Percentiles rank a stretch among this genome's conserved stretches.
phyloP scores from a whole-genome alignment of 352 stramenopile genomes.

The Globisporangium takayamanum region DNA sequence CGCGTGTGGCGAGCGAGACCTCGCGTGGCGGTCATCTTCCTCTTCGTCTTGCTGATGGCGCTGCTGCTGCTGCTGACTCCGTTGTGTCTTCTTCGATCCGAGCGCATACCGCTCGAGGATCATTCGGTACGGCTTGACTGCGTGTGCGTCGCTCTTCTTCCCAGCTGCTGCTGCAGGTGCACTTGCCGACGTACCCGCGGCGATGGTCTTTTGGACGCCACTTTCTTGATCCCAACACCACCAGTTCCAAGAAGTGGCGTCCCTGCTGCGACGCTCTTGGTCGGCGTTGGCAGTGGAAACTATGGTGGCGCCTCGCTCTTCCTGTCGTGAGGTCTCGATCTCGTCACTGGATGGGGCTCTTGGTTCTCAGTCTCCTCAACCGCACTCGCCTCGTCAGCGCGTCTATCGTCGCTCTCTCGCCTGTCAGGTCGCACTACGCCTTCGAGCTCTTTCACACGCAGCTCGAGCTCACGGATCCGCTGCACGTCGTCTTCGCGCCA shows the following conservation, averaged over 20 bases:
- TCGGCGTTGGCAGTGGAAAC: too few species aligned
- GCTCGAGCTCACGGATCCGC: constrained; percentile 46
- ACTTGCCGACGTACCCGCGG: neutral
- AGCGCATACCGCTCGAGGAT: constrained; percentile 36
- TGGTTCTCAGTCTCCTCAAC: too few species aligned
- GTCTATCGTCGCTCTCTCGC: too few species aligned
- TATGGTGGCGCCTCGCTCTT: too few species aligned
- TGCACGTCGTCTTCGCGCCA: constrained; percentile 55
- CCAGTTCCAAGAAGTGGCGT: too few species aligned
- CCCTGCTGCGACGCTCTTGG: too few species aligned
- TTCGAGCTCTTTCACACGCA: constrained; percentile 37
- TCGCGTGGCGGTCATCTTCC: neutral
- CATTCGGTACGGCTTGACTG: constrained; percentile 24
- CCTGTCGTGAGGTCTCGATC: too few species aligned
- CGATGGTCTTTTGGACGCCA: too few species aligned
- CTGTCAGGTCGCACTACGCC: neutral
- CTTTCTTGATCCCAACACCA: too few species aligned
- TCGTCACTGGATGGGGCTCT: too few species aligned
- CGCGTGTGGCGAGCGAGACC: too few species aligned
- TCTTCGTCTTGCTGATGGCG: neutral
- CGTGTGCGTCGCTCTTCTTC: constrained; percentile 2
- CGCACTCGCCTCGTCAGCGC: too few species aligned
- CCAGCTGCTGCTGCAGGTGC: neutral
- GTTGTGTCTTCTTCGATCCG: constrained; percentile 14
- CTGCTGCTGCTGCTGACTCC: neutral